phyloP scores from a whole-genome alignment of 208 protist species.

The Wallacemonas sp. region DNA sequence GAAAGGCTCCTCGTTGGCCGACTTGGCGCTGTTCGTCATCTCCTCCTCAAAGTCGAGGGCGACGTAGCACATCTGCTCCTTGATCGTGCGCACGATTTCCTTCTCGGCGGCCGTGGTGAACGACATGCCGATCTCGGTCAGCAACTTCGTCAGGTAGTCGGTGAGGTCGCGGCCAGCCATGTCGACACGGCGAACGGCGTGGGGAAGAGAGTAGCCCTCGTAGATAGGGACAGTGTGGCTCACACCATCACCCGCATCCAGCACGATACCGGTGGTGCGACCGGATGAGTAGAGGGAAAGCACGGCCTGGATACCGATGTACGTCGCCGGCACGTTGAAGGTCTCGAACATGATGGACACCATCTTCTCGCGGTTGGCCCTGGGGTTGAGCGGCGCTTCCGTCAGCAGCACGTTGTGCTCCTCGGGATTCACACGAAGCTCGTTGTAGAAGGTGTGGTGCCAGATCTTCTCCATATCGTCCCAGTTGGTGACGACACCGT shows the following conservation, averaged over 20 bases:
- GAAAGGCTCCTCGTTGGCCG: constrained; percentile 88
- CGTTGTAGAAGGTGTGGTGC: constrained; percentile 99
- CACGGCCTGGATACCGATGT: constrained; percentile 96
- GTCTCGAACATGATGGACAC: constrained; percentile 96
- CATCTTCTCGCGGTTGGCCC: constrained; percentile 94
- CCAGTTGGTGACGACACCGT: constrained; percentile 98
- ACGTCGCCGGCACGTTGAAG: constrained; percentile 89
- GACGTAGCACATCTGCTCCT: constrained; percentile 94
- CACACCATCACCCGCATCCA: constrained; percentile 94
- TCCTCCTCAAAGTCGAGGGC: constrained; percentile 96
- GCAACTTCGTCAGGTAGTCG: constrained; percentile 94
- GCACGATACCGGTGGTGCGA: constrained; percentile 91
- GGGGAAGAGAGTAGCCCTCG: constrained; percentile 90
- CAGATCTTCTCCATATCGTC: constrained; percentile 98
- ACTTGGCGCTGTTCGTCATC: constrained; percentile 90
- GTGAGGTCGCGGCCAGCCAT: constrained; percentile 95
- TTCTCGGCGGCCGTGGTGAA: constrained; percentile 96
- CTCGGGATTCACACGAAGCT: constrained; percentile 97
- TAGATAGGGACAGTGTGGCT: constrained; percentile 94
- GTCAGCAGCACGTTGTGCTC: constrained; percentile 96
- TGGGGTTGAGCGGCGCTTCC: constrained; percentile 93
- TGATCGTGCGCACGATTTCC: constrained; percentile 96
- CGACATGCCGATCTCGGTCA: constrained; percentile 95
- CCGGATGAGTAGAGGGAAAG: constrained; percentile 95
- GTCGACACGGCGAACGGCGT: constrained; percentile 87